A percentile compares a stretch with the other conserved stretches of the same genome.
Conservation (phyloP, 2,329 filamentous ascomycete genomes). For the Pseudogymnoascus destructans region DNA sequence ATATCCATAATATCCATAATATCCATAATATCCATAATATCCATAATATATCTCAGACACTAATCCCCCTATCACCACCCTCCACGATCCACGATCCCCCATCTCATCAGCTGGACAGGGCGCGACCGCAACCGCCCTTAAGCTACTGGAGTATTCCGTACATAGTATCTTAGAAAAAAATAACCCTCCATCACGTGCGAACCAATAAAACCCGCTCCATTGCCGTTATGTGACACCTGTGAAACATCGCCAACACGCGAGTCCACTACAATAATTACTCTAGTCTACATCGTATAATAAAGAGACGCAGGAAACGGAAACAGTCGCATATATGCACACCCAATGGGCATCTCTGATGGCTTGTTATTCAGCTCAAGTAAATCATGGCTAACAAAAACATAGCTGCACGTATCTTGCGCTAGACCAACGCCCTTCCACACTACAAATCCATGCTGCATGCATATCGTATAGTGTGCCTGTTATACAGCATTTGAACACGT, state of each 20-base stretch:
- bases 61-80: too few relatives aligned
- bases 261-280: not conserved
- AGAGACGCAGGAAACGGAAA: not conserved
- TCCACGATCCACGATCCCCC: too few relatives aligned
- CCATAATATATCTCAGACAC: too few relatives aligned
- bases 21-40: too few relatives aligned
- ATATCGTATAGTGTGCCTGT: constrained; percentile 1
- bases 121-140: not conserved
- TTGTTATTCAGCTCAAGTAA: not conserved
- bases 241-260: not conserved
- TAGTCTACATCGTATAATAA: too few relatives aligned
- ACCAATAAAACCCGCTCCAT: not conserved
- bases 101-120: too few relatives aligned
- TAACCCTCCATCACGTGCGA: not conserved
- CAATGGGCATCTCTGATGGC: not conserved
- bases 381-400: not conserved
- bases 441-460: constrained; percentile 3
- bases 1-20: not conserved
- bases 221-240: not conserved
- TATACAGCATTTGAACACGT: constrained; percentile 3
- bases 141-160: not conserved
- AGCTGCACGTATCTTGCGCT: not conserved
- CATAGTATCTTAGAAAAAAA: not conserved
- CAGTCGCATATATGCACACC: not conserved
- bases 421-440: not conserved